phyloP scores from a whole-genome alignment of 83 land plant species.

The Picea engelmannii region DNA sequence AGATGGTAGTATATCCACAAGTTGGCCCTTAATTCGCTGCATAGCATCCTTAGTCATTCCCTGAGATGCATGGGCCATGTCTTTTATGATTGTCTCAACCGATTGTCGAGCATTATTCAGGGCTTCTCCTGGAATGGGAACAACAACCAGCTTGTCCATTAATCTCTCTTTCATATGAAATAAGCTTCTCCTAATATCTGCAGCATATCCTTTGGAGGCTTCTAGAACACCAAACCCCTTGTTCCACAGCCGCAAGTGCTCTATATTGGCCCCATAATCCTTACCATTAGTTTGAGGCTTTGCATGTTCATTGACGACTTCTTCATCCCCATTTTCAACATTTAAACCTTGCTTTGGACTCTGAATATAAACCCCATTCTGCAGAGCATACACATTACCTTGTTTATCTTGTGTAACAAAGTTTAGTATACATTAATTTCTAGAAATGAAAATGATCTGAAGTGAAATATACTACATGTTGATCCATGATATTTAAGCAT shows the following conservation, averaged over 20 bases:
- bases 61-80: conserved; percentile 19
- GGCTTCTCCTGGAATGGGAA: conserved; percentile 18
- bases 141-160: conserved; percentile 16
- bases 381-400: no score
- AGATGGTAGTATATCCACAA: conserved; percentile 21
- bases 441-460: no score
- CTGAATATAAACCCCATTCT: no score
- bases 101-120: conserved; percentile 5
- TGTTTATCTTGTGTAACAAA: no score
- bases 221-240: no score
- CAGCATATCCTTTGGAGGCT: not conserved
- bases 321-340: no score
- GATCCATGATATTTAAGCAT: not conserved
- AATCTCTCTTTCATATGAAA: conserved; percentile 19
- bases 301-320: no score
- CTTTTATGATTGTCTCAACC: conserved; percentile 9
- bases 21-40: conserved; percentile 7
- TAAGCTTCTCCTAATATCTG: conserved; percentile 18
- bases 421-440: no score
- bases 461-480: not conserved
- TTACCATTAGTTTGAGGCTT: no score
- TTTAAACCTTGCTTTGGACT: no score
- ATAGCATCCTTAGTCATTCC: not conserved
- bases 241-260: no score
- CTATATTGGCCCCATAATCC: no score